Percentiles rank a stretch among this genome's conserved stretches.
phyloP scores from a whole-genome alignment of 2,329 filamentous ascomycete genomes.

The Xylaria polymorpha region DNA sequence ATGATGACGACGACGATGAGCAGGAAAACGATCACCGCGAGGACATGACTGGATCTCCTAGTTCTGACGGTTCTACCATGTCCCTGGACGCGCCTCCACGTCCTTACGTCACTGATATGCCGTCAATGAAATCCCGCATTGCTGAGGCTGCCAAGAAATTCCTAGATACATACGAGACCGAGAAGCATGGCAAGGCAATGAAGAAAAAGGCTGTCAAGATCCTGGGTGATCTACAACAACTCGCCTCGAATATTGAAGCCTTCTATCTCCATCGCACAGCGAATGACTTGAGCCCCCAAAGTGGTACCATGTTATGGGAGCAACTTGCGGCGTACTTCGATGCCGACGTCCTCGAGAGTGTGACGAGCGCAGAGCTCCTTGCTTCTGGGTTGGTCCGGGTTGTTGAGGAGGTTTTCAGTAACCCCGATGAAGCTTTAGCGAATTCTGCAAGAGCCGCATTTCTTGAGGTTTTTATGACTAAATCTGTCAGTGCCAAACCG shows the following conservation, averaged over 20 bases:
- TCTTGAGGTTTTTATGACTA: conserved; percentile 91
- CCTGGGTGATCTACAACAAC: conserved; percentile 74
- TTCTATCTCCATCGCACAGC: conserved; percentile 73
- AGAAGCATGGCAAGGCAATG: conserved; percentile 76
- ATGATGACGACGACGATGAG: conserved; percentile 66
- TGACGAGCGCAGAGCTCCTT: conserved; percentile 93
- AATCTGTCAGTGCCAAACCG: conserved; percentile 71
- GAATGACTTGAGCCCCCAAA: conserved; percentile 57
- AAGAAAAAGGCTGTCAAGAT: conserved; percentile 83
- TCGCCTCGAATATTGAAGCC: conserved; percentile 77
- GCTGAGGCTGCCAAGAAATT: conserved; percentile 83
- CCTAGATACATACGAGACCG: conserved; percentile 82
- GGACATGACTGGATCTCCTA: conserved; percentile 75
- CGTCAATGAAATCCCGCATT: conserved; percentile 77
- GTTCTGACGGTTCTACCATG: conserved; percentile 74
- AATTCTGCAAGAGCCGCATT: conserved; percentile 83
- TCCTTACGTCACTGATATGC: conserved; percentile 60
- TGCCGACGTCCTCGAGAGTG: conserved; percentile 87
- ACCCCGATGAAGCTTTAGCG: conserved; percentile 70
- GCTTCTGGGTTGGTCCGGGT: conserved; percentile 90
- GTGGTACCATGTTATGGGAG: conserved; percentile 76
- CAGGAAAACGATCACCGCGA: conserved; percentile 58
- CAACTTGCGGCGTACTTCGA: conserved; percentile 87
- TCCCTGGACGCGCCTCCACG: conserved; percentile 68
- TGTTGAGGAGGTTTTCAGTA: conserved; percentile 83